Conservation (phyloP, 2,329 filamentous ascomycete species). For the Lachnellula cervina region DNA sequence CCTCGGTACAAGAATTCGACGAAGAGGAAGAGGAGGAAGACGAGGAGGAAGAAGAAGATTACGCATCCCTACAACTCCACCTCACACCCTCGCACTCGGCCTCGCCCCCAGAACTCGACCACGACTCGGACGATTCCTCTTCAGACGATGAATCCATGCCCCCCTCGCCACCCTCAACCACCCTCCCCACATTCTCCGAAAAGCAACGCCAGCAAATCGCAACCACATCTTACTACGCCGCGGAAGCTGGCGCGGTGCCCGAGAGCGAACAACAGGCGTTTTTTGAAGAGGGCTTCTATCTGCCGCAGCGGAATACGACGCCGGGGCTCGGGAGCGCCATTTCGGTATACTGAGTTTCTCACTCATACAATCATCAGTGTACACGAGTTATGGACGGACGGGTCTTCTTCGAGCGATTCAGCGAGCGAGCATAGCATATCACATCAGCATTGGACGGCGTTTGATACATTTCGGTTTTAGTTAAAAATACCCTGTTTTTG, state of each 20-base stretch:
- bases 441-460: not conserved
- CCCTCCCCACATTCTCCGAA: slow-evolving; percentile 55
- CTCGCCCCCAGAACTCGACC: slow-evolving; percentile 64
- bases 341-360: slow-evolving; percentile 46
- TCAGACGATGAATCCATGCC: slow-evolving; percentile 71
- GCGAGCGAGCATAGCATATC: not conserved
- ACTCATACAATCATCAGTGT: too few species aligned
- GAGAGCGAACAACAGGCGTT: slow-evolving; percentile 35
- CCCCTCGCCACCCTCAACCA: slow-evolving; percentile 39
- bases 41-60: slow-evolving; percentile 59
- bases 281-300: slow-evolving; percentile 45
- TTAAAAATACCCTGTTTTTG: too few species aligned
- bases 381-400: too few species aligned
- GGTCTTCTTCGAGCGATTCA: not conserved
- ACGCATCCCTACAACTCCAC: slow-evolving; percentile 60
- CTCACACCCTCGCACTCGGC: slow-evolving; percentile 60
- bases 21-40: slow-evolving; percentile 38
- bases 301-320: slow-evolving; percentile 36
- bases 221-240: slow-evolving; percentile 35
- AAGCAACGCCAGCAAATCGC: slow-evolving; percentile 45
- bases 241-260: slow-evolving; percentile 26
- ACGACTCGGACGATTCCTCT: slow-evolving; percentile 55
- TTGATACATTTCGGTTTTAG: not conserved
- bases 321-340: slow-evolving; percentile 38
- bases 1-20: slow-evolving; percentile 23